phyloP scores from a whole-genome alignment of 2,329 filamentous ascomycete genomes.

The Nothopassalora personata region DNA sequence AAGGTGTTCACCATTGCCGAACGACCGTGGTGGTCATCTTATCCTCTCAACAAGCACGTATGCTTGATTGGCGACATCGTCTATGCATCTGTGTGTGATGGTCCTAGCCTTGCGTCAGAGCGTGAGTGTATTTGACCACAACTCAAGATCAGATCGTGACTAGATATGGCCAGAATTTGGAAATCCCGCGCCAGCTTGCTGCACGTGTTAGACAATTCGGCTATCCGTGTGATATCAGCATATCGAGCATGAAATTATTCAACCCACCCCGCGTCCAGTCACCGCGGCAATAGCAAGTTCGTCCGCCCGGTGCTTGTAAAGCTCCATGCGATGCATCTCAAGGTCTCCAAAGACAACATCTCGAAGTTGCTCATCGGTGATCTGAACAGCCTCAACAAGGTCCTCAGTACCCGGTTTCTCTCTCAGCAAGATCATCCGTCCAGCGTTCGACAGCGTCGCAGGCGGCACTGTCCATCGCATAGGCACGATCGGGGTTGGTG shows the following conservation, averaged over 20 bases:
- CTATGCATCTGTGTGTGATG: neutral
- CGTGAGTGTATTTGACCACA: neutral
- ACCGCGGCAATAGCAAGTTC: slow-evolving; percentile 64
- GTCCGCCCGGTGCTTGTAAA: slow-evolving; percentile 70
- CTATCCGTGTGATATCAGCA: neutral
- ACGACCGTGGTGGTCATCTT: neutral
- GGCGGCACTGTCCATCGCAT: slow-evolving; percentile 60
- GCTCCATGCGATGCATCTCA: slow-evolving; percentile 70
- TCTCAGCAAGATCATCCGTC: slow-evolving; percentile 62
- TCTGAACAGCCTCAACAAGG: slow-evolving; percentile 62
- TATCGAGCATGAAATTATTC: neutral
- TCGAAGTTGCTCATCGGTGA: slow-evolving; percentile 62
- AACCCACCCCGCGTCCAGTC: slow-evolving; percentile 37
- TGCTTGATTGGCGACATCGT: no score
- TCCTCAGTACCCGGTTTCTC: slow-evolving; percentile 37
- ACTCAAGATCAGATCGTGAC: neutral
- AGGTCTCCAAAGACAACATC: slow-evolving; percentile 76
- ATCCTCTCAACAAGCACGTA: no score
- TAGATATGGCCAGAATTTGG: neutral
- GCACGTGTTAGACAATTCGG: neutral
- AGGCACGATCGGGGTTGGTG: slow-evolving; percentile 12
- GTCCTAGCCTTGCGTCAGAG: neutral
- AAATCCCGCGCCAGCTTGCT: neutral
- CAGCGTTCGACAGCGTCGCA: slow-evolving; percentile 64
- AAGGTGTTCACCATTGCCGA: no score